Evolutionary conservation across 805 yeast genomes (phyloP).

Genomic region (Myxozyma neglecta): DNA sequence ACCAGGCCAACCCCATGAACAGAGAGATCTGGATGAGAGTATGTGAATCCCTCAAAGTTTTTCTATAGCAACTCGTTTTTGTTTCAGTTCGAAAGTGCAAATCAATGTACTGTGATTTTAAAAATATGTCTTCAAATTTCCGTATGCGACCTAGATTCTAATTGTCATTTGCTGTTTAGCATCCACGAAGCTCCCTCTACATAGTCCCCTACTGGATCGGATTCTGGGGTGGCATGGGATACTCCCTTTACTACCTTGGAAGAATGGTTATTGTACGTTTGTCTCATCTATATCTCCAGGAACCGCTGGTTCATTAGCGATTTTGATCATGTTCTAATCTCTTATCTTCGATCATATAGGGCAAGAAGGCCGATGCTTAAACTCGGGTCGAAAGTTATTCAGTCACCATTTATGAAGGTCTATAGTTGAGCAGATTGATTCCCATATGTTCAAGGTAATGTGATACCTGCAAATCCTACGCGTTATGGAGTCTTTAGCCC

Average conservation of each 20-base stretch:
- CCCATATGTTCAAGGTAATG: too few relatives aligned
- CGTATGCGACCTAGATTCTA: not conserved
- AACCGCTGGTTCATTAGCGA: not conserved
- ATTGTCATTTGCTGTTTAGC: slow-evolving; percentile 11
- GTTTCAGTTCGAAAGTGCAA: not conserved
- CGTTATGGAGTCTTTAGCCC: too few relatives aligned
- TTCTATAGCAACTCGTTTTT: not conserved
- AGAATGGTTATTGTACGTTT: slow-evolving; percentile 25
- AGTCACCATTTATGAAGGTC: too few relatives aligned
- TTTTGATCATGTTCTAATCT: too few relatives aligned
- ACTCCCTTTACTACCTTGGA: slow-evolving; percentile 23
- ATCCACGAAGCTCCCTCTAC: slow-evolving; percentile 32
- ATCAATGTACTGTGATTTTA: not conserved
- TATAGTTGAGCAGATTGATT: too few relatives aligned
- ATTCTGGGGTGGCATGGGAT: slow-evolving; percentile 29
- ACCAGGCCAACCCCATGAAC: slow-evolving; percentile 24
- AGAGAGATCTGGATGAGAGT: slow-evolving; percentile 29
- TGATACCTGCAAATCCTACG: too few relatives aligned
- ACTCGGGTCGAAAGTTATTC: too few relatives aligned
- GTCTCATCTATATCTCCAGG: not conserved
- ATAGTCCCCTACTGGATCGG: slow-evolving; percentile 33
- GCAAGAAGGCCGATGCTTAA: too few relatives aligned
- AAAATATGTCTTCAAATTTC: too few relatives aligned
- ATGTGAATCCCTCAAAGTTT: not conserved
- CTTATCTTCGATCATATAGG: too few relatives aligned